Base-by-base conservation (phyloP, 1,139 yeast genomes). In the Lodderomyces pseudojiufengensis region DNA sequence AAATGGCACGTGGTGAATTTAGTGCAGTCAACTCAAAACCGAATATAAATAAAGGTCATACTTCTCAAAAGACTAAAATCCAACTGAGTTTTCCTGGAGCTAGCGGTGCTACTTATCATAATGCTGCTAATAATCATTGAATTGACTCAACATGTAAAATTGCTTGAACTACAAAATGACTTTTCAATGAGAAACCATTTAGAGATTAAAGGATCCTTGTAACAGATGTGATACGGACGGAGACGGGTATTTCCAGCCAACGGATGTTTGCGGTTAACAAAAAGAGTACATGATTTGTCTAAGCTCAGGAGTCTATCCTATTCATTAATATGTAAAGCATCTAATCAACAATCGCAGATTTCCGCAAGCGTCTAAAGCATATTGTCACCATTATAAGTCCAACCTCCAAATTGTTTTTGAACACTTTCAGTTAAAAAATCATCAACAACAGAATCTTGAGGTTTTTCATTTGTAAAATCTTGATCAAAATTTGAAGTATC, bases 321-420 rank as follows among this genome's bases (percentile, higher is more conserved):
- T n/a, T n/a, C n/a, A n/a, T n/a, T n/a, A n/a, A n/a, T n/a, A n/a
- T n/a, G n/a, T n/a, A n/a, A n/a, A n/a, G n/a, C n/a, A n/a, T n/a
- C n/a, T n/a, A n/a, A n/a, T n/a, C n/a, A n/a, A n/a, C n/a, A n/a
- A n/a, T n/a, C n/a, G n/a, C n/a, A n/a, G n/a, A n/a, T n/a, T n/a
- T n/a, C n/a, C n/a, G n/a, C n/a, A n/a, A n/a, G n/a, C n/a, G 9
- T 20, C 24, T 24, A 24, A 20, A 55, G 51, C 5, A 55, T 45
- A 30, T 44, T 59, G 39, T 75, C 79, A 9, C 92, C 96, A 38
- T 86, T 87, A 59, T 88, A 90, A 2, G 97, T 90, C 98, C 98
- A 92, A 4, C 98, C 97, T 33, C 96, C 97, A 70, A 92, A 92
- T 62, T 92, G 97, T 55, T 84, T 82, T 60, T 92, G 98, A 15